These are phyloP conservation scores for Cryptococcus wingfieldii DNA, from an alignment of 1,284 basidiomycete species.

Conservation along the genomic window DNA sequence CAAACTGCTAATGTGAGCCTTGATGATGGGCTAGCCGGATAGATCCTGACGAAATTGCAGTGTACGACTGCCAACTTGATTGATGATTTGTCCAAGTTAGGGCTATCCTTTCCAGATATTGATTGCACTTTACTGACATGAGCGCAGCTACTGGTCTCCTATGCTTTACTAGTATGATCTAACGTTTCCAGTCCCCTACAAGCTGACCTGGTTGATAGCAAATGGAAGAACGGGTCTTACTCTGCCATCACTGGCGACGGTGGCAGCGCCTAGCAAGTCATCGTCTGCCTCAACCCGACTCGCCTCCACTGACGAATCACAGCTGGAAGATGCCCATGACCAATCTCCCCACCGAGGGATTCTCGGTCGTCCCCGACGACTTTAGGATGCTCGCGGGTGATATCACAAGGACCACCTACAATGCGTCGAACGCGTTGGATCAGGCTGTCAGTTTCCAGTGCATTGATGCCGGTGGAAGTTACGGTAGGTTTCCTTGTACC, in stretches of 20 bases:
- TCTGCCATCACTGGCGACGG: constrained; percentile 20
- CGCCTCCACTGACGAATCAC: not conserved
- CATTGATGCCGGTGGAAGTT: constrained; percentile 27
- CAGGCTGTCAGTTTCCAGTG: constrained; percentile 42
- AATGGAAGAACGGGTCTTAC: constrained; percentile 24
- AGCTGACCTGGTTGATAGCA: constrained; percentile 2
- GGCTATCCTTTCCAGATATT: too few relatives aligned
- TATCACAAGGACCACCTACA: constrained; percentile 19
- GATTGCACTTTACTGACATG: not conserved
- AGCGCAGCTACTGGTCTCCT: constrained; percentile 42
- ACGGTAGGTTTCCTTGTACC: constrained; percentile 12
- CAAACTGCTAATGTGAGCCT: constrained; percentile 12
- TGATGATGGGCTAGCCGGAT: not conserved
- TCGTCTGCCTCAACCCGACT: not conserved
- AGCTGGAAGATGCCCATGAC: constrained; percentile 15
- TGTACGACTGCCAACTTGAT: constrained; percentile 14
- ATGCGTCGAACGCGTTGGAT: constrained; percentile 13
- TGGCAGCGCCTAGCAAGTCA: constrained; percentile 17
- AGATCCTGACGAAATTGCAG: not conserved
- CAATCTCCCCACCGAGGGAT: constrained; percentile 13
- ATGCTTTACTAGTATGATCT: constrained; percentile 16
- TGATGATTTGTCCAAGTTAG: constrained; percentile 29
- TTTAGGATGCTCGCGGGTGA: constrained; percentile 46
- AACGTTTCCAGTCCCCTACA: not conserved
- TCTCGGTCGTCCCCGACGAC: constrained; percentile 33